Conservation (phyloP, 257 asterid species). For the Fraxinus cuspidata region DNA sequence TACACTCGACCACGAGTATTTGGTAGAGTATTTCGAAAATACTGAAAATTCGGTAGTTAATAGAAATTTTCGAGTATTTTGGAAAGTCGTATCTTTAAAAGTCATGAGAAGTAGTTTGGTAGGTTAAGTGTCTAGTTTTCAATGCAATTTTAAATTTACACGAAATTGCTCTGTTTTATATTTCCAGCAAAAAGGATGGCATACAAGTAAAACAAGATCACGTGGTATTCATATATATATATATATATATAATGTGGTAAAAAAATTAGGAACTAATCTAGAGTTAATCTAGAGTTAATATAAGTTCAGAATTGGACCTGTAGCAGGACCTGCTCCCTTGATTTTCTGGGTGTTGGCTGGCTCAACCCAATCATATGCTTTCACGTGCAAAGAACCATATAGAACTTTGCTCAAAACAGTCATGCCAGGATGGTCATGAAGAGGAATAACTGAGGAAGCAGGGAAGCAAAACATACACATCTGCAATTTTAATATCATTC, state of each 20-base stretch:
- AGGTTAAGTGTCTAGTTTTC: not conserved
- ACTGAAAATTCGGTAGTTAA: not conserved
- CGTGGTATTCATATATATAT: not conserved
- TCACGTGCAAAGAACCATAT: slow-evolving; percentile 93
- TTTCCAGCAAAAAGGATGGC: not conserved
- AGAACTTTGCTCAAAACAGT: slow-evolving; percentile 91
- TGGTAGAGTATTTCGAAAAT: no score
- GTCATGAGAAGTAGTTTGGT: not conserved
- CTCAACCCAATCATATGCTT: slow-evolving; percentile 96
- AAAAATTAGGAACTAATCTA: not conserved
- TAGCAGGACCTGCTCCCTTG: slow-evolving; percentile 49
- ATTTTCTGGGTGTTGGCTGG: slow-evolving; percentile 60
- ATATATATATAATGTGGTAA: no score
- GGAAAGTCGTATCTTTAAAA: not conserved
- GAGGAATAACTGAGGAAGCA: slow-evolving; percentile 91
- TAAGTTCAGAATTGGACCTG: slow-evolving; percentile 50
- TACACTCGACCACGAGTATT: not conserved
- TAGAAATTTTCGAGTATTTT: not conserved
- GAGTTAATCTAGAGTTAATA: not conserved
- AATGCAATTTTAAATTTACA: not conserved
- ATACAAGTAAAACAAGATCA: not conserved
- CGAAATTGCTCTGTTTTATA: not conserved
- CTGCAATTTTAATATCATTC: slow-evolving; percentile 47
- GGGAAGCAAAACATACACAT: slow-evolving; percentile 96
- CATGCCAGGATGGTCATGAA: slow-evolving; percentile 97